Conservation (phyloP, 805 yeast genomes). For the Ogataea methanolica region DNA sequence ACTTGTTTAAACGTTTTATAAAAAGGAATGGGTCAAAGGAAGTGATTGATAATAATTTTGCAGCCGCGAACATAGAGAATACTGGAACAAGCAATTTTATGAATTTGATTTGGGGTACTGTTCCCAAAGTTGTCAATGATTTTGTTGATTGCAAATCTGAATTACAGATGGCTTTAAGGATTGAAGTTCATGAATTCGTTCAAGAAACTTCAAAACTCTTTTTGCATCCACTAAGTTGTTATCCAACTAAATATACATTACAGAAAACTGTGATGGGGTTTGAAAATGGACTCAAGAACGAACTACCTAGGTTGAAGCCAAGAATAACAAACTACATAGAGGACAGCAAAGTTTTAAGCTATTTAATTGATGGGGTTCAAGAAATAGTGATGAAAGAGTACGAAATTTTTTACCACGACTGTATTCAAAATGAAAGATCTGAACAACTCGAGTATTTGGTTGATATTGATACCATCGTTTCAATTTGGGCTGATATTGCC, state of each 20-base stretch:
- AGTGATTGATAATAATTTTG: conserved; percentile 15
- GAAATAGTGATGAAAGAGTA: conserved; percentile 57
- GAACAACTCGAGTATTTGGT: conserved; percentile 43
- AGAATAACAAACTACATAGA: conserved; percentile 51
- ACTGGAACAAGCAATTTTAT: conserved; percentile 13
- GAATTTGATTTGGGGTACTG: conserved; percentile 43
- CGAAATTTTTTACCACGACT: conserved; percentile 41
- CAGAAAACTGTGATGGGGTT: conserved; percentile 30
- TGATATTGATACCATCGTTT: conserved; percentile 58
- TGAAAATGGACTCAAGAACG: conserved; percentile 44
- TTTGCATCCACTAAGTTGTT: conserved; percentile 38
- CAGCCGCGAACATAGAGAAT: conserved; percentile 10
- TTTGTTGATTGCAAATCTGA: conserved; percentile 76
- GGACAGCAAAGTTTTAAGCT: conserved; percentile 48
- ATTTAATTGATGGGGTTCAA: conserved; percentile 61
- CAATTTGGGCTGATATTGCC: conserved; percentile 31
- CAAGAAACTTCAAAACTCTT: conserved; percentile 48
- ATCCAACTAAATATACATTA: conserved; percentile 11
- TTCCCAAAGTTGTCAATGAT: conserved; percentile 75
- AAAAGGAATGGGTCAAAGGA: conserved; percentile 20
- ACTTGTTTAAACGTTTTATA: conserved; percentile 35
- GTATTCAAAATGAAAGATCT: conserved; percentile 25
- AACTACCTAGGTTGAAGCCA: conserved; percentile 50
- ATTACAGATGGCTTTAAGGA: conserved; percentile 66
- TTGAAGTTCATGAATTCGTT: conserved; percentile 65